These are phyloP conservation scores for Puccinia coronata DNA, from an alignment of 1,284 basidiomycete species.

Conservation along the genomic window DNA sequence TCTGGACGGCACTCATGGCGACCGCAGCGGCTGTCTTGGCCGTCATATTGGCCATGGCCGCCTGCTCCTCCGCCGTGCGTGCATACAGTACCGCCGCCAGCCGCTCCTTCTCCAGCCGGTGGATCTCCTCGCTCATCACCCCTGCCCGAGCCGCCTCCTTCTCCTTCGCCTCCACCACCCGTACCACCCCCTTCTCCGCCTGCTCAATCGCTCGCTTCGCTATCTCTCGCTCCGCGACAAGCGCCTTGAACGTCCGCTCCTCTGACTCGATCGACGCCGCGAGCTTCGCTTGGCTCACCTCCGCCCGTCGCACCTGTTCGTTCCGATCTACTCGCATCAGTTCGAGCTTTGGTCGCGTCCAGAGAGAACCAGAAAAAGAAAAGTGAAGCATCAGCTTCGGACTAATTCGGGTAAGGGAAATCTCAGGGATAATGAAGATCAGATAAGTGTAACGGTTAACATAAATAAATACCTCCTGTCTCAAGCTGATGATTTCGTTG, in stretches of 20 bases:
- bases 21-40: conserved; percentile 48
- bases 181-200: conserved; percentile 33
- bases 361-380: too few species aligned
- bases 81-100: conserved; percentile 42
- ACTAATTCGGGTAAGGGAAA: too few species aligned
- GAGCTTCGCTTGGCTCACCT: conserved; percentile 11
- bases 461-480: conserved; percentile 43
- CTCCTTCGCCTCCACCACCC: conserved; percentile 42
- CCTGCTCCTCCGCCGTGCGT: conserved; percentile 46
- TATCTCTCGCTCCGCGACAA: conserved; percentile 37
- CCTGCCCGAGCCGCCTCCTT: conserved; percentile 33
- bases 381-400: too few species aligned
- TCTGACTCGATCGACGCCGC: conserved; percentile 27
- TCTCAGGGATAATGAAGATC: too few species aligned
- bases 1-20: conserved; percentile 39
- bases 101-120: conserved; percentile 45
- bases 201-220: conserved; percentile 26
- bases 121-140: conserved; percentile 35
- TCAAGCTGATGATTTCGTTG: conserved; percentile 45
- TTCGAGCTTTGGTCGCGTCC: neutral
- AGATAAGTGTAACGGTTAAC: too few species aligned
- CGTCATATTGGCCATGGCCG: conserved; percentile 31
- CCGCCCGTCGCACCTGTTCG: conserved; percentile 37
- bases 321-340: conserved; percentile 26
- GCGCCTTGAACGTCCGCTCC: conserved; percentile 32